Evolutionary conservation across 352 stramenopile genomes (phyloP), one percentile per base, ranked within the genome.

Genomic region (Globisporangium yorkense): DNA sequence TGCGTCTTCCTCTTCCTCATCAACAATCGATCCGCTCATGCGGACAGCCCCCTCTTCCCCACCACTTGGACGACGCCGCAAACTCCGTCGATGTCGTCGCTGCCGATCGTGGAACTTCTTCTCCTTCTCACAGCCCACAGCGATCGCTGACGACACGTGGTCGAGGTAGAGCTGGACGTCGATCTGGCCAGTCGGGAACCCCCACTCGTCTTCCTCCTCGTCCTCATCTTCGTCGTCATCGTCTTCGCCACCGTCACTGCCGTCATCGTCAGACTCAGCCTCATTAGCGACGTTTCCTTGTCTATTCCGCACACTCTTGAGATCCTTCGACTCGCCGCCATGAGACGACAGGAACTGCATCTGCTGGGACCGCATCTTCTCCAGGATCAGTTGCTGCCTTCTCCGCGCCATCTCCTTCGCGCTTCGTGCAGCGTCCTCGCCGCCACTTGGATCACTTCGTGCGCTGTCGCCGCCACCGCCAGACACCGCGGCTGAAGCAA

Each of bases 131-230:
- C 63, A 70, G 43, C 73, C 71, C 43, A 74, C 62, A 3, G 76
- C 70, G 16, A 92, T 82, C 8, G 79, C 81, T 18, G 77, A 85
- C 20, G 77, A 74, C 10, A 89, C 66, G 49, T 92, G 81, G 39
- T 80, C 67, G 15, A 92, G 56, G 54, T 92, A 92, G 45, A 92
- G 65, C 37, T 71, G 62, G 40, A 89, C 58, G 46, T 88, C 66
- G 35, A 92, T 57, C 37, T 87, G 79, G 21, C 81, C 81, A 48
- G 81, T 87, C n/a, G 81, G 81, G 31, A 92, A 92, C 0, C 81
- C 81, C 81, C 81, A 92, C 43, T 92, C 81, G 45, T 92, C 81
- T 54, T 84, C 74, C 37, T 84, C 74, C 20, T 85, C 71, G 46
- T 86, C 75, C 40, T 83, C 75, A n/a, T 86, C 70, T 7, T 86